These are phyloP conservation scores for Acorus gramineus DNA, from an alignment of 106 monocot genomes.

Conservation along the genomic window DNA sequence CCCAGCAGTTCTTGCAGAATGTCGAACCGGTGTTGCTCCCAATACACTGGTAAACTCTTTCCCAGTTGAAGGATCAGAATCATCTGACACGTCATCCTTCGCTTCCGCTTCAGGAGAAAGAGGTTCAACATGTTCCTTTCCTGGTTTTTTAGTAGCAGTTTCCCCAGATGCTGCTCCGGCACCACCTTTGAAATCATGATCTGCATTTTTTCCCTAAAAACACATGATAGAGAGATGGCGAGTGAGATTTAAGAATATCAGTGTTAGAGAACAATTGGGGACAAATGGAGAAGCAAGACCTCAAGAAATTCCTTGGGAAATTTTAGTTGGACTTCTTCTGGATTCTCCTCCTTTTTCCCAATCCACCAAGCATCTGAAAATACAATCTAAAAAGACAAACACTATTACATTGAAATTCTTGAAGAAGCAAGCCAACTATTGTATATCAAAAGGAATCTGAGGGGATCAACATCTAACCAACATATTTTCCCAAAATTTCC, in stretches of 20 bases:
- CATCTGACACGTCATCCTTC: conserved; percentile 31
- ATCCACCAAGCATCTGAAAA: conserved; percentile 99
- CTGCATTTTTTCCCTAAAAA: conserved; percentile 33
- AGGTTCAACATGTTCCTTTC: conserved; percentile 32
- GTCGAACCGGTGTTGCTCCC: conserved; percentile 49
- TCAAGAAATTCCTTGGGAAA: conserved; percentile 56
- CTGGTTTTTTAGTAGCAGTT: conserved; percentile 16
- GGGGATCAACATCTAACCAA: too few relatives aligned
- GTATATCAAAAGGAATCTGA: too few relatives aligned
- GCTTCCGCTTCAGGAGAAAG: conserved; percentile 30
- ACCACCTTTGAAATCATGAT: conserved; percentile 83
- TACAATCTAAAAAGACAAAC: conserved; percentile 48
- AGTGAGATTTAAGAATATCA: neutral
- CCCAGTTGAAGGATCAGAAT: conserved; percentile 16
- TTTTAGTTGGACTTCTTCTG: conserved; percentile 63
- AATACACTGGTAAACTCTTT: conserved; percentile 5
- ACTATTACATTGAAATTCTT: too few relatives aligned
- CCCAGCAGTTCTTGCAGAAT: conserved; percentile 68
- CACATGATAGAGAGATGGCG: conserved; percentile 5
- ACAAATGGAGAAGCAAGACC: conserved; percentile 15
- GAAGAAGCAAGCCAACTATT: too few relatives aligned
- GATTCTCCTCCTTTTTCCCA: conserved; percentile 84
- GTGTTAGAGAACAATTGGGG: neutral
- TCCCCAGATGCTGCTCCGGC: conserved; percentile 52
- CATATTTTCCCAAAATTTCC: too few relatives aligned